Base-by-base conservation (phyloP, 2,329 filamentous ascomycete genomes). In the Calonectria multiphialidica region DNA sequence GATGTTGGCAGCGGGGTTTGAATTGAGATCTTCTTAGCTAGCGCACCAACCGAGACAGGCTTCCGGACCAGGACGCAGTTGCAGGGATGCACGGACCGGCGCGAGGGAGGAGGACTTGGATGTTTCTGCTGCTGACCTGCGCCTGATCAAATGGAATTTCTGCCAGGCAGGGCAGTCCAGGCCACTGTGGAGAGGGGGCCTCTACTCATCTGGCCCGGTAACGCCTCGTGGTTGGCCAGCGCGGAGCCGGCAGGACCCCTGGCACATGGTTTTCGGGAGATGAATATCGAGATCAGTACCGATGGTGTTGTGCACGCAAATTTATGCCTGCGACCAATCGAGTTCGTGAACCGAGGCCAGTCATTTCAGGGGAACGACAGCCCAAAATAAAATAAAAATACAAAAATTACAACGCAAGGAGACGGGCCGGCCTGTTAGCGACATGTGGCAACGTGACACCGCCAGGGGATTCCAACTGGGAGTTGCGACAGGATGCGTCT, bases 1-100 rank as follows among this genome's bases (percentile, higher is more conserved):
- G 72, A 63, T 61, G 64, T 55, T 55, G 69, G 45, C 59, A 37
- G 67, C 76, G 72, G 70, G 66, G 76, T 74, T 61, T 64, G 50
- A 50, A 77, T 78, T 77, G 64, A 73, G 76, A 78, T 78, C 73
- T 78, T 71, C 76, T 66, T 47, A 33, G 45, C 70, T 69, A 66
- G 35, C 25, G 45, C 61, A 71, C 40, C 50, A 69, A 53, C 66
- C 37, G 61, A 64, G 61, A 64, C 61, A 64, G 61, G 44, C 28
- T 49, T 37, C n/a, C 33, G 25, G 33, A 37, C 12, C 50, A 66
- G 42, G 64, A 45, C 33, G 53, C 53, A 25, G 44, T 28, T 28
- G 30, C 33, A 30, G 53, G 35, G 23, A 18, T 16, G 63, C 68
- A 71, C 53, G 68, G 63, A 55, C 63, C 44, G 45, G 33, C 28